Evolutionary conservation across 768 basidiomycete species (phyloP), one percentile per base, ranked within the genome.

Genomic region (Crucibulum laeve): DNA sequence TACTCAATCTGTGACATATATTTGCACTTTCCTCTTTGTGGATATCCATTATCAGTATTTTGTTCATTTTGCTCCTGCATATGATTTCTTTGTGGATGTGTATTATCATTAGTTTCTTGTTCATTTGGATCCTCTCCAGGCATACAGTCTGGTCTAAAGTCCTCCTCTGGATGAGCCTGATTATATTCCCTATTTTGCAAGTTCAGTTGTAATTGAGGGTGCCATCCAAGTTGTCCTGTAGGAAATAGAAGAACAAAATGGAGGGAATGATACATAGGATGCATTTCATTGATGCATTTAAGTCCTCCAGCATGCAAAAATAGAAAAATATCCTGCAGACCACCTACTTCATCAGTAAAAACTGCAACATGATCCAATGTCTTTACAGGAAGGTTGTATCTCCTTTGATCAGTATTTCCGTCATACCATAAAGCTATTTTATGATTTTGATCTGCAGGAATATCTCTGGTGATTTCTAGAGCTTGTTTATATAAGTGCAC

Each of bases 191-290:
- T 10, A 21, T 37, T 19, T n/a, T 3, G n/a, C 10, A 37, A 19
- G 19, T 3, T 21, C 2, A 37, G 35, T 3, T 10, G 10, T 19
- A 37, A n/a, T 3, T 37, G 2, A 4, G 35, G 35, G 19, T 37
- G 57, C 71, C 67, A 77, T 2, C 71, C 71, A 32, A 50, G 33
- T 11, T 67, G 50, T 2, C 70, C 70, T 28, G 39, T 14, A 3
- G 72, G 67, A 57, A 75, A 74, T 1, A 77, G 55, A 0, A 78
- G 48, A 0, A 68, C 62, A 65, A 73, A 76, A 11, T 73, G 65
- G 0, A 76, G 54, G 0, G 70, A 49, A 0, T 48, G 23, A 47
- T 76, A 77, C 0, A 53, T 41, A 3, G 64, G 58, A 47, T 69
- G 54, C 0, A 55, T 42, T 1, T 76, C 60, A 44, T 41, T 59